Conservation (phyloP, 2,329 filamentous ascomycete species). For the Didymella lethalis region DNA sequence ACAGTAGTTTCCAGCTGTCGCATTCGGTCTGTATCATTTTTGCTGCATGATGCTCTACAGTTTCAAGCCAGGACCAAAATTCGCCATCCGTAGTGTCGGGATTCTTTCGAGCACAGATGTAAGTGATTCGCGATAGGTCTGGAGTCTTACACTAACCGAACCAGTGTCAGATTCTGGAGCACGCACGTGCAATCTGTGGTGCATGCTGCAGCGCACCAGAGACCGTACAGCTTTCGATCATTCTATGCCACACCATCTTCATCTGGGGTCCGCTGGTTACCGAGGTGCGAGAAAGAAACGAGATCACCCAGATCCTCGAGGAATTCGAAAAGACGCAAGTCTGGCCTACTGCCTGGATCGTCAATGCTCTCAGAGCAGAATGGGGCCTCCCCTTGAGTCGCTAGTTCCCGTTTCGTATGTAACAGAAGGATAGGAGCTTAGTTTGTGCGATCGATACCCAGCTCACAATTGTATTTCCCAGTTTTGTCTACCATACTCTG, state of each 20-base stretch:
- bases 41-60: slow-evolving; percentile 41
- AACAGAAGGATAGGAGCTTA: neutral
- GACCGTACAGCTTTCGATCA: slow-evolving; percentile 35
- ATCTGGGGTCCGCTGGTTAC: slow-evolving; percentile 39
- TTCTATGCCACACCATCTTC: slow-evolving; percentile 40
- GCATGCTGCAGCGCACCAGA: slow-evolving; percentile 37
- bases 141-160: slow-evolving; percentile 13
- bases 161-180: slow-evolving; percentile 33
- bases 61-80: slow-evolving; percentile 42
- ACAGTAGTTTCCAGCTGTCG: slow-evolving; percentile 26
- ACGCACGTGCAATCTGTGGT: slow-evolving; percentile 40
- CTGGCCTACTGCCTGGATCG: slow-evolving; percentile 46
- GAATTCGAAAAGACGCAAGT: slow-evolving; percentile 34
- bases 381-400: slow-evolving; percentile 29
- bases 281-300: slow-evolving; percentile 28
- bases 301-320: slow-evolving; percentile 35
- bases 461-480: neutral
- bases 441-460: neutral
- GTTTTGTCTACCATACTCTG: neutral
- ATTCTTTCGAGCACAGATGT: slow-evolving; percentile 35
- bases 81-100: slow-evolving; percentile 33
- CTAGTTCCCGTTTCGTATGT: neutral
- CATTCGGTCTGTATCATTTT: slow-evolving; percentile 41
- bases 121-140: slow-evolving; percentile 5
- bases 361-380: slow-evolving; percentile 35